phyloP scores from a whole-genome alignment of 495 filamentous ascomycete species.

The Parathielavia hyrcaniae region DNA sequence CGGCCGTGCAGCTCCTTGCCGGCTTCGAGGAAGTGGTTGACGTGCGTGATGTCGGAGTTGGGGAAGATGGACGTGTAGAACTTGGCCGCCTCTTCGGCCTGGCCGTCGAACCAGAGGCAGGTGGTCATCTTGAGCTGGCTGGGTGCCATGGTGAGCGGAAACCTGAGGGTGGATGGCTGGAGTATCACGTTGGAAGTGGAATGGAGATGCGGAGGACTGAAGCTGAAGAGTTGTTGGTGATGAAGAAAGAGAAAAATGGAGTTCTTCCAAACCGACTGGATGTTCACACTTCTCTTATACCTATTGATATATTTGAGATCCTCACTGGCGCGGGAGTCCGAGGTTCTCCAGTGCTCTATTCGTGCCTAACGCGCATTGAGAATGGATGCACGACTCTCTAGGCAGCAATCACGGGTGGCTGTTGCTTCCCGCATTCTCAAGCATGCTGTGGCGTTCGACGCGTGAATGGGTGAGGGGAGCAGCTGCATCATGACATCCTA shows the following conservation, averaged over 20 bases:
- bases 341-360: too few species aligned
- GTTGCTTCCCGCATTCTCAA: neutral
- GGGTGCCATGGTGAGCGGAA: constrained; percentile 7
- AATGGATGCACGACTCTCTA: neutral
- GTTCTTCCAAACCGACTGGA: too few species aligned
- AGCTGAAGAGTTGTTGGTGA: neutral
- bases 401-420: neutral
- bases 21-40: constrained; percentile 21
- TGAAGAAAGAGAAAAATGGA: neutral
- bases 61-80: constrained; percentile 36
- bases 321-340: too few species aligned
- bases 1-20: constrained; percentile 25
- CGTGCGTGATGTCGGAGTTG: constrained; percentile 22
- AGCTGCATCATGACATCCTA: neutral
- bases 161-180: neutral
- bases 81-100: constrained; percentile 36
- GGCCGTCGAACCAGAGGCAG: constrained; percentile 39
- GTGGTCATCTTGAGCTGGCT: constrained; percentile 23
- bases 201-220: neutral
- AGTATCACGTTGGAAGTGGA: too few species aligned
- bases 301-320: too few species aligned
- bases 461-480: neutral
- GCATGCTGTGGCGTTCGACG: neutral
- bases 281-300: too few species aligned
- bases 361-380: too few species aligned